Conservation (phyloP, 2,329 filamentous ascomycete genomes). For the Iodosphaeria phyllophila region DNA sequence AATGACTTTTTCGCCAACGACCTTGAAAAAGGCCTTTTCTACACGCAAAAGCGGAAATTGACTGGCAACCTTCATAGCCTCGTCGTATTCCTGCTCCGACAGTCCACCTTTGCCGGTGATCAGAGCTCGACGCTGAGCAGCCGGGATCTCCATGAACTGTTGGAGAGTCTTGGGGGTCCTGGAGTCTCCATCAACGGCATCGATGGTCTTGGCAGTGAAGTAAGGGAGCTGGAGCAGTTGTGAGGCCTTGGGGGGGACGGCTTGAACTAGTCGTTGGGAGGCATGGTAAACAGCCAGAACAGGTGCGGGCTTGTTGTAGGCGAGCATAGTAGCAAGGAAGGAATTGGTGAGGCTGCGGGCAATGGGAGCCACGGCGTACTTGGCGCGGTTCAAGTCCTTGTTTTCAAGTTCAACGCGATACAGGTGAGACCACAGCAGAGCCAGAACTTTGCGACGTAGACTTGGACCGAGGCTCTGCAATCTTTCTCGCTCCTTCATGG, state of each 20-base stretch:
- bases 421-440: slow-evolving; percentile 87
- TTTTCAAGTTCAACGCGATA: slow-evolving; percentile 76
- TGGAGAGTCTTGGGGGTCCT: slow-evolving; percentile 65
- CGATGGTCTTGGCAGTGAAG: slow-evolving; percentile 50
- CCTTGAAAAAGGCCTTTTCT: slow-evolving; percentile 95
- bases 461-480: slow-evolving; percentile 68
- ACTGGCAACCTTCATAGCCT: slow-evolving; percentile 56
- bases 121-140: slow-evolving; percentile 51
- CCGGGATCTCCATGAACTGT: slow-evolving; percentile 72
- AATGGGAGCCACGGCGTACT: slow-evolving; percentile 76
- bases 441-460: slow-evolving; percentile 67
- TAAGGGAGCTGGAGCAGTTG: slow-evolving; percentile 84
- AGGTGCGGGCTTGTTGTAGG: slow-evolving; percentile 68
- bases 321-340: slow-evolving; percentile 71
- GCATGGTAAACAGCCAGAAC: slow-evolving; percentile 67
- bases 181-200: slow-evolving; percentile 54
- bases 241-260: slow-evolving; percentile 63
- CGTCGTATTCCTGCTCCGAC: slow-evolving; percentile 56
- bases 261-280: slow-evolving; percentile 79
- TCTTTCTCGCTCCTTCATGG: slow-evolving; percentile 62
- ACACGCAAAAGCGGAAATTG: slow-evolving; percentile 73
- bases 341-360: slow-evolving; percentile 73
- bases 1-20: slow-evolving; percentile 81
- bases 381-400: slow-evolving; percentile 57
- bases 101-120: slow-evolving; percentile 55